Base-by-base conservation (phyloP, 139 green algal genomes). In the Chlorella sorokiniana region DNA sequence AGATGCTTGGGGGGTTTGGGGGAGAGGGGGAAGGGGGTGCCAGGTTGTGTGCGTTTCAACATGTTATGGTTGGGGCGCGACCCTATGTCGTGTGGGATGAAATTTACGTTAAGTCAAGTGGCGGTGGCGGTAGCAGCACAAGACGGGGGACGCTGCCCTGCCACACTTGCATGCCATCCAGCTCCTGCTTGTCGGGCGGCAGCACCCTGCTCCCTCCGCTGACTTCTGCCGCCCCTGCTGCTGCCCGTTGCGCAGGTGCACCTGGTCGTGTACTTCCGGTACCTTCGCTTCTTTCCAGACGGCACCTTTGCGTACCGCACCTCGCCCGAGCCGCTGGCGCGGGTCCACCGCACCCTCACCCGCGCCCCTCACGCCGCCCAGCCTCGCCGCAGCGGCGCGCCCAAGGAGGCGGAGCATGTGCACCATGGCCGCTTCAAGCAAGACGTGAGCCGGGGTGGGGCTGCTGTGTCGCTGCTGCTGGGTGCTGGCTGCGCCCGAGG, bases 301-400 rank as follows among this genome's bases (percentile, higher is more conserved):
- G 94, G 64, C 67, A 89, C 69, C 0, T 90, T 97, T 41, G 45
- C 94, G 59, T 96, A 97, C 83, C 87, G 93, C 48, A 98, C 94
- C 59, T 93, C 78, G 61, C 93, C 93, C 5, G 51, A 79, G 69
- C 76, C 59, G 31, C 83, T 95, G 14, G 42, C 40, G 45, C 91
- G 90, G 63, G 89, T 95, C 42, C 87, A 83, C n/a, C 84, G 80
- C 40, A 85, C 78, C 16, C 70, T 96, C 81, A n/a, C 41, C 37
- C 45, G 41, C 23, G 31, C 65, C 22, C 70, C 80, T 25, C 54
- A 8, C 25, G 68, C 48, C 52, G 56, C 29, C 18, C 41, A 54
- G 61, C 40, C 70, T 29, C 59, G 71, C 67, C 79, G 59, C 59
- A 33, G 45, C 45, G 75, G 27, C 75, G 42, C 16, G 29, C 37